phyloP scores from a whole-genome alignment of 2,329 filamentous ascomycete genomes.

The Botryosphaeria dothidea region DNA sequence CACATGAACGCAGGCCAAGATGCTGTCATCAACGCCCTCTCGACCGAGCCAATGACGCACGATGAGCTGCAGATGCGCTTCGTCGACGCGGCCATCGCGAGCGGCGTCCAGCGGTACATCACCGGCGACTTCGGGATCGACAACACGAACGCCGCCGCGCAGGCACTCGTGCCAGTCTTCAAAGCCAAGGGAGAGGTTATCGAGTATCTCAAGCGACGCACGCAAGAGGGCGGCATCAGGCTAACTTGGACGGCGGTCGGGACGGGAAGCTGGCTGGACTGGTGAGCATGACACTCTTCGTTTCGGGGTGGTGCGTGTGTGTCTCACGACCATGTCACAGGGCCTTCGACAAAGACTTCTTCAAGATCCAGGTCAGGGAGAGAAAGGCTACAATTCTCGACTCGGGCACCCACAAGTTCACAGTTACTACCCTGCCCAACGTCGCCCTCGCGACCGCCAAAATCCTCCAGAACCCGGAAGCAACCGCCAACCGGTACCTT shows the following conservation, averaged over 20 bases:
- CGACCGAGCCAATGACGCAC: conserved; percentile 31
- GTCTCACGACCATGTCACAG: too few relatives aligned
- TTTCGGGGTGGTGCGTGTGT: too few relatives aligned
- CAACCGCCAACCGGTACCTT: conserved; percentile 27
- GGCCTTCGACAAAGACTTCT: conserved; percentile 27
- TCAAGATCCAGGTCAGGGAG: conserved; percentile 26
- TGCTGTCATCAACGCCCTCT: conserved; percentile 38
- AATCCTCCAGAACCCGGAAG: neutral
- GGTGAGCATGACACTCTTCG: too few relatives aligned
- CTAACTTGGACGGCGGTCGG: conserved; percentile 27
- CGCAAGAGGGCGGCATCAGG: conserved; percentile 16
- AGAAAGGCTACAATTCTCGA: conserved; percentile 26
- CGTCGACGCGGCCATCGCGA: conserved; percentile 41
- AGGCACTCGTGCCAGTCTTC: conserved; percentile 37
- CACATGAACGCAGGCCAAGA: conserved; percentile 28
- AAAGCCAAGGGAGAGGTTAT: conserved; percentile 36
- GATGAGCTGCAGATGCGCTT: conserved; percentile 31
- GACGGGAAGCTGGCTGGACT: conserved; percentile 30
- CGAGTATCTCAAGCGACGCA: conserved; percentile 35
- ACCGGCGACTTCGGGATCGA: conserved; percentile 45
- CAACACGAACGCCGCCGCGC: conserved; percentile 32
- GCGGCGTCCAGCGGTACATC: conserved; percentile 43
- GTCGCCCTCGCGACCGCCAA: conserved; percentile 26
- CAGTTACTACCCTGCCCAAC: conserved; percentile 25
- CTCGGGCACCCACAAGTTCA: conserved; percentile 24